Conservation (phyloP, 2,329 filamentous ascomycete genomes). For the Pseudogymnoascus sp. region DNA sequence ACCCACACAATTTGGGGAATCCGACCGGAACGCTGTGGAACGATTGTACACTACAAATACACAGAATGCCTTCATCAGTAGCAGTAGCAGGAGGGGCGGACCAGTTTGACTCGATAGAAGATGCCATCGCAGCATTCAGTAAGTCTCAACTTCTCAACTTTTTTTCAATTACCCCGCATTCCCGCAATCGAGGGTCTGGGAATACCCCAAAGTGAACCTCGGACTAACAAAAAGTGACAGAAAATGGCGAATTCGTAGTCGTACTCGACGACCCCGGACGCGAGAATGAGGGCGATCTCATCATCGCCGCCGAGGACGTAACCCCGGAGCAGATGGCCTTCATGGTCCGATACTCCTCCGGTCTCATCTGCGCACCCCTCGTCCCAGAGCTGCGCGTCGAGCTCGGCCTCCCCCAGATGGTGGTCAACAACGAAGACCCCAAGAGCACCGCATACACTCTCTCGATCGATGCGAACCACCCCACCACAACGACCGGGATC, state of each 20-base stretch:
- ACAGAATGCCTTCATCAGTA: constrained; percentile 25
- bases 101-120: constrained; percentile 60
- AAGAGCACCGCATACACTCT: constrained; percentile 91
- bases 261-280: constrained; percentile 88
- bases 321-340: constrained; percentile 92
- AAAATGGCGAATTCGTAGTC: constrained; percentile 84
- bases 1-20: constrained; percentile 7
- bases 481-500: constrained; percentile 79
- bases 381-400: constrained; percentile 59
- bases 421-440: constrained; percentile 64
- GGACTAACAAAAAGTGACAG: constrained; percentile 33
- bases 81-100: constrained; percentile 22
- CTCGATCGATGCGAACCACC: constrained; percentile 71
- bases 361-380: constrained; percentile 86
- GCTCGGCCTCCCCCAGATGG: constrained; percentile 86
- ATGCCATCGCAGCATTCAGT: constrained; percentile 60
- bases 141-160: constrained; percentile 27
- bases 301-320: constrained; percentile 80
- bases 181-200: constrained; percentile 15
- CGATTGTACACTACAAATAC: not conserved
- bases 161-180: constrained; percentile 9
- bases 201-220: constrained; percentile 14
- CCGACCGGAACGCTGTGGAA: not conserved
- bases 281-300: constrained; percentile 97
- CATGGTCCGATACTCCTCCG: constrained; percentile 85